Conservation (phyloP, 2,329 filamentous ascomycete species). For the Cordyceps cateniannulata region DNA sequence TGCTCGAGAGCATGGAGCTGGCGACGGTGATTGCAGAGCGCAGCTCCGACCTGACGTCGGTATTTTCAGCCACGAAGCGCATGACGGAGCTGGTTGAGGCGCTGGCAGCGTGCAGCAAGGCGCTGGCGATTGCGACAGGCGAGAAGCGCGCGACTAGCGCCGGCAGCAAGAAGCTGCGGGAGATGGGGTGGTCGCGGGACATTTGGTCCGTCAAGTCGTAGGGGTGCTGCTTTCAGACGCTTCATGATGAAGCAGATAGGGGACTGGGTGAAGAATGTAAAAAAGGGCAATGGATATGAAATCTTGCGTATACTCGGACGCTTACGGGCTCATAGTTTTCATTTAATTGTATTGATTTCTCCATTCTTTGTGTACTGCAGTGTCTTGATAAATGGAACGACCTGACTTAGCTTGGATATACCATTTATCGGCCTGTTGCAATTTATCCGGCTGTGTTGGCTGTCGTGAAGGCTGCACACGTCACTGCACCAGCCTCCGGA, state of each 20-base stretch:
- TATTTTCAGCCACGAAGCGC: conserved; percentile 57
- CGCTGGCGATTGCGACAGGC: conserved; percentile 50
- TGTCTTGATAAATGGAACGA: neutral
- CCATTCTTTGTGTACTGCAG: too few relatives aligned
- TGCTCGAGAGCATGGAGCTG: conserved; percentile 83
- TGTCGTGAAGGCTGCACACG: neutral
- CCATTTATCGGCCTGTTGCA: neutral
- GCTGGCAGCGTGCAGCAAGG: conserved; percentile 72
- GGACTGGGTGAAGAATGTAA: neutral
- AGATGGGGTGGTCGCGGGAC: conserved; percentile 57
- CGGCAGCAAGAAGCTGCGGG: conserved; percentile 53
- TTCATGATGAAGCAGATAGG: neutral
- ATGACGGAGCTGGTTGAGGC: conserved; percentile 71
- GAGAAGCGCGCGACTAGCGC: conserved; percentile 46
- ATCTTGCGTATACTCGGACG: neutral
- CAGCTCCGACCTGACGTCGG: conserved; percentile 57
- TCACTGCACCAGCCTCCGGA: neutral
- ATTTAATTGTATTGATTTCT: neutral
- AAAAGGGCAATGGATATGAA: neutral
- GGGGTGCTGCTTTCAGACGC: neutral
- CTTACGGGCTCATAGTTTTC: neutral
- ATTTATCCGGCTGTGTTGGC: too few relatives aligned
- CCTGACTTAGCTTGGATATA: neutral
- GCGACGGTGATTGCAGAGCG: conserved; percentile 68
- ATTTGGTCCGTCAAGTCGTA: conserved; percentile 51